Percentiles rank a stretch among this genome's conserved stretches.
Conservation (phyloP, 371 early-diverging fungal species). For the Batrachochytrium dendrobatidis region DNA sequence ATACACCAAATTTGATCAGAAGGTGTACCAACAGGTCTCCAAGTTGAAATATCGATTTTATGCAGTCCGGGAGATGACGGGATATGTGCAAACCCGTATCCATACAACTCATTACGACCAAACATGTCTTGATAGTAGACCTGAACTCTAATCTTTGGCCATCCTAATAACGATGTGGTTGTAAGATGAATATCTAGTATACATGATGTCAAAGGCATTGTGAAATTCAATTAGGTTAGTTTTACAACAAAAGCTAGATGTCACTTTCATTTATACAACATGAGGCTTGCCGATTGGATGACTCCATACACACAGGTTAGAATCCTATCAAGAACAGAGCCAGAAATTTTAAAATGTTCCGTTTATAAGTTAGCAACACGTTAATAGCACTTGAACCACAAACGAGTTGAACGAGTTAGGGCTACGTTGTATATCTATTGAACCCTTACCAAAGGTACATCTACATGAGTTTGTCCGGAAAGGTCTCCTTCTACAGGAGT, state of each 20-base stretch:
- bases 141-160: constrained; percentile 45
- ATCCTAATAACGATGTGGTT: constrained; percentile 38
- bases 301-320: constrained; percentile 33
- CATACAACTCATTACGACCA: constrained; percentile 46
- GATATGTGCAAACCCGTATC: constrained; percentile 41
- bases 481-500: constrained; percentile 34
- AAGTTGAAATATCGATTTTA: constrained; percentile 32
- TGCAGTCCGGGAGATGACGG: constrained; percentile 43
- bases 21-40: constrained; percentile 37
- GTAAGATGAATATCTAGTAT: constrained; percentile 41
- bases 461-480: constrained; percentile 43
- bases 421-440: neutral
- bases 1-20: constrained; percentile 39
- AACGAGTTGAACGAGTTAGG: neutral
- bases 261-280: neutral
- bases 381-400: neutral
- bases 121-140: constrained; percentile 39
- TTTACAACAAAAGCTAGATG: neutral
- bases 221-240: neutral
- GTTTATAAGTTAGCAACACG: neutral
- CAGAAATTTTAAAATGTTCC: neutral
- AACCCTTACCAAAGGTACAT: constrained; percentile 30
- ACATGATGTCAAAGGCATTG: neutral
- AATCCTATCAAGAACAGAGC: too few relatives aligned
- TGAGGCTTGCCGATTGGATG: constrained; percentile 40